Conservation (phyloP, 73 alveolate genomes). For the Tetrahymena thermophila region DNA sequence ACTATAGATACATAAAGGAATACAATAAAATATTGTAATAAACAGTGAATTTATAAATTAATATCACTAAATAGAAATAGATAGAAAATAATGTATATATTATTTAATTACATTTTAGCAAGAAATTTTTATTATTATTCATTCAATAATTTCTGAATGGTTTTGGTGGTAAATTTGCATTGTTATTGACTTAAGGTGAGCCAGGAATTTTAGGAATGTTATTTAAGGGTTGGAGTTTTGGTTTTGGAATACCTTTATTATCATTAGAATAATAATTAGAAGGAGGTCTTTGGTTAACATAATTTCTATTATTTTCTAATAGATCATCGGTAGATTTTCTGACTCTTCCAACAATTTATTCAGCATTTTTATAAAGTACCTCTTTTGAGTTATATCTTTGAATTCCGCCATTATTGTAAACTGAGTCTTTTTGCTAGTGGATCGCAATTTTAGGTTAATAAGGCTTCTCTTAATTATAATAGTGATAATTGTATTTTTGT, state of each 20-base stretch:
- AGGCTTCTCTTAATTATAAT: not conserved
- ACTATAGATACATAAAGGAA: not conserved
- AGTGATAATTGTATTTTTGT: not conserved
- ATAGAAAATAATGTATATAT: not conserved
- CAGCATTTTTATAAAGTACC: not conserved
- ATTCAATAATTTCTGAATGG: not conserved
- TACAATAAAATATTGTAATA: not conserved
- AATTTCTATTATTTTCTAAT: not conserved
- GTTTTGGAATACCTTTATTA: not conserved
- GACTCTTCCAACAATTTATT: not conserved
- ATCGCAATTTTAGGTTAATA: not conserved
- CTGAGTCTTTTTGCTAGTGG: not conserved
- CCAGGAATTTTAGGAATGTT: not conserved
- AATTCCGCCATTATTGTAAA: not conserved
- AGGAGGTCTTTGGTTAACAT: not conserved
- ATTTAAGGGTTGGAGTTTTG: not conserved
- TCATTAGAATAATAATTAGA: not conserved
- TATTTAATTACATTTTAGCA: not conserved
- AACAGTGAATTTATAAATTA: too few species aligned
- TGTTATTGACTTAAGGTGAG: not conserved
- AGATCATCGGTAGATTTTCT: not conserved
- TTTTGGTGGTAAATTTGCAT: not conserved
- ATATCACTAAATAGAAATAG: not conserved
- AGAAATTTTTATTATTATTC: not conserved
- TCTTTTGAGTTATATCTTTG: not conserved